Base-by-base conservation (phyloP, 768 basidiomycete genomes). In the Termitomyces sp. region DNA sequence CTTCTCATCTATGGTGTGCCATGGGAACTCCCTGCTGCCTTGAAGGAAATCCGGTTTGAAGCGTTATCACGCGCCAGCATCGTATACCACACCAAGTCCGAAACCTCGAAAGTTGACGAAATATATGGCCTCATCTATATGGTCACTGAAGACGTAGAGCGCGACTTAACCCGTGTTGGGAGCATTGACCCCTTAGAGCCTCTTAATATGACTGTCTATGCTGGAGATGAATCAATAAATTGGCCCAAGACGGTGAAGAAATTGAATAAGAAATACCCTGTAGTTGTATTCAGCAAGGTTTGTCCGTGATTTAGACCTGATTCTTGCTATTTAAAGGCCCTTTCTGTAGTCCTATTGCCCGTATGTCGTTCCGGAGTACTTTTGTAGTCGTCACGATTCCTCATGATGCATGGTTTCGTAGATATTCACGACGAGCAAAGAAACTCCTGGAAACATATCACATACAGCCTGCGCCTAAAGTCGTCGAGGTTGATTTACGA, bases 231-330 rank as follows among this genome's bases (percentile, higher is more conserved):
- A 11, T 64, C 71, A 17, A 62, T 79, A 29, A 75, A 82, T 49
- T 86, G 83, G 84, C 59, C 64, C 40, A 71, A 73, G 62, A 76
- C 83, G 47, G 71, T 79, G 17, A 69, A 68, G 47, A 67, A 67
- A 25, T 66, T 92, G 51, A 75, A 81, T 42, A 68, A 77, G 17
- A 71, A 82, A 37, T 78, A 83, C 66, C 91, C 91, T 2, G 72
- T 94, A 7, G 77, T 93, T 49, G 85, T 94, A 12, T 92, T 94
- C 67, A 92, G 91, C 79, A 94, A 94, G 80, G 89, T 87, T 20
- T 42, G 45, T 62, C n/a, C 34, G 32, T 20, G 20, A 38, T 32
- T 14, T 31, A 8, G 11, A 43, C 6, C 32, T 45, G 20, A 9
- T 34, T 46, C 42, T n/a, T 54, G 42, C 15, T 37, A 36, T 55